phyloP scores from a whole-genome alignment of 2,329 filamentous ascomycete genomes.

The Calonectria pseudoturangicola region DNA sequence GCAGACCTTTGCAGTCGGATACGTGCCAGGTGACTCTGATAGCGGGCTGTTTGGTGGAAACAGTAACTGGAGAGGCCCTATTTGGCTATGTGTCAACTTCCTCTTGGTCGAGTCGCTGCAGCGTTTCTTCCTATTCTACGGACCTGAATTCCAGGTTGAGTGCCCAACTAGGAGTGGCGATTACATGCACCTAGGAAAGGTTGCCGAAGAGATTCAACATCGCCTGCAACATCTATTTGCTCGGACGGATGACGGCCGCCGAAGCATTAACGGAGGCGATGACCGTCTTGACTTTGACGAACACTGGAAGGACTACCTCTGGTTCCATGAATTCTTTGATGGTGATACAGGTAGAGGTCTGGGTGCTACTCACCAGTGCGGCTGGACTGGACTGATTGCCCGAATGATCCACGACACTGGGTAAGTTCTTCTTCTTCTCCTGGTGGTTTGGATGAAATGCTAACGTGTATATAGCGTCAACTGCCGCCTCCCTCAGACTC shows the following conservation, averaged over 20 bases:
- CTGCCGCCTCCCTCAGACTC: conserved; percentile 94
- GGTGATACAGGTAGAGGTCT: conserved; percentile 92
- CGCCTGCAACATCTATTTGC: conserved; percentile 94
- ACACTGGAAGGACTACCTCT: conserved; percentile 89
- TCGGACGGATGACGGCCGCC: conserved; percentile 87
- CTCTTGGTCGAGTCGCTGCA: conserved; percentile 95
- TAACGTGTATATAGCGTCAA: conserved; percentile 78
- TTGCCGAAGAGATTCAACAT: conserved; percentile 96
- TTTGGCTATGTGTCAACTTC: conserved; percentile 98
- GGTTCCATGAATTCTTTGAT: conserved; percentile 99
- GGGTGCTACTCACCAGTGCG: conserved; percentile 94
- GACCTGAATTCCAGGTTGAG: conserved; percentile 90
- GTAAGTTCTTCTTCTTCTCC: conserved; percentile 70
- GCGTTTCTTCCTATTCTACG: conserved; percentile 97
- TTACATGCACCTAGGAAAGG: conserved; percentile 95
- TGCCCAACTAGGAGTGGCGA: conserved; percentile 96
- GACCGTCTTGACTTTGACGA: conserved; percentile 93
- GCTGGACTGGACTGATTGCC: conserved; percentile 96
- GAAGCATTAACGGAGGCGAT: conserved; percentile 90
- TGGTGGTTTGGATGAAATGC: conserved; percentile 48
- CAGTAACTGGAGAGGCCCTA: conserved; percentile 97
- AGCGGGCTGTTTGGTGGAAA: conserved; percentile 96
- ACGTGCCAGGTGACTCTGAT: conserved; percentile 96
- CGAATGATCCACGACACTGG: conserved; percentile 99
- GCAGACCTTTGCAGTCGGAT: conserved; percentile 89